phyloP scores from a whole-genome alignment of 352 stramenopile species.

The Blastocystis hominis region DNA sequence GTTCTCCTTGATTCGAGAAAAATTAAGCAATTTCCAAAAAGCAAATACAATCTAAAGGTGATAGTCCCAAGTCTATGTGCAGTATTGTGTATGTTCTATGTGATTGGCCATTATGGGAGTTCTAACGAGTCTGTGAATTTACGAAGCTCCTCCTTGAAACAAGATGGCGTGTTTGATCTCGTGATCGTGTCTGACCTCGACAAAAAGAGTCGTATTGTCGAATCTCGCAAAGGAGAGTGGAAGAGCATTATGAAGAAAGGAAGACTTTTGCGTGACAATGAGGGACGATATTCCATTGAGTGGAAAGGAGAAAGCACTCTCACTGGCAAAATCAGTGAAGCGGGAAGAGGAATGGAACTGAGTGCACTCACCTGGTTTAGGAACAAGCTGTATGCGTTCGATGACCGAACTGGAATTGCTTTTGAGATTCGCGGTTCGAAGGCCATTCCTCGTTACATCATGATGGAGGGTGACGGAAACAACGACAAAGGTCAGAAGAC shows the following conservation, averaged over 20 bases:
- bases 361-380: constrained; percentile 79
- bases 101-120: not conserved
- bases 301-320: constrained; percentile 62
- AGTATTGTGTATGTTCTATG: not conserved
- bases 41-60: not conserved
- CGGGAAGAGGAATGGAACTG: constrained; percentile 85
- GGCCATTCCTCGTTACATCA: constrained; percentile 82
- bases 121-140: not conserved
- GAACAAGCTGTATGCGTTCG: constrained; percentile 84
- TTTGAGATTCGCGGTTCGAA: constrained; percentile 80
- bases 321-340: constrained; percentile 77
- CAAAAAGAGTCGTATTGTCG: constrained; percentile 77
- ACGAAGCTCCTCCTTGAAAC: not conserved
- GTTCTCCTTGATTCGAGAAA: not conserved
- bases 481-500: constrained; percentile 95
- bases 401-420: constrained; percentile 92
- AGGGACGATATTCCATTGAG: constrained; percentile 64
- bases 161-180: constrained; percentile 56
- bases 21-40: not conserved
- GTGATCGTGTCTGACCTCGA: constrained; percentile 85
- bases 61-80: not conserved
- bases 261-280: constrained; percentile 71
- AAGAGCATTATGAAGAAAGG: constrained; percentile 79
- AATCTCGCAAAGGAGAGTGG: constrained; percentile 77
- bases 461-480: constrained; percentile 88